These are phyloP conservation scores for Lepidium didymum DNA, from an alignment of 345 rosid species.

Conservation along the genomic window DNA sequence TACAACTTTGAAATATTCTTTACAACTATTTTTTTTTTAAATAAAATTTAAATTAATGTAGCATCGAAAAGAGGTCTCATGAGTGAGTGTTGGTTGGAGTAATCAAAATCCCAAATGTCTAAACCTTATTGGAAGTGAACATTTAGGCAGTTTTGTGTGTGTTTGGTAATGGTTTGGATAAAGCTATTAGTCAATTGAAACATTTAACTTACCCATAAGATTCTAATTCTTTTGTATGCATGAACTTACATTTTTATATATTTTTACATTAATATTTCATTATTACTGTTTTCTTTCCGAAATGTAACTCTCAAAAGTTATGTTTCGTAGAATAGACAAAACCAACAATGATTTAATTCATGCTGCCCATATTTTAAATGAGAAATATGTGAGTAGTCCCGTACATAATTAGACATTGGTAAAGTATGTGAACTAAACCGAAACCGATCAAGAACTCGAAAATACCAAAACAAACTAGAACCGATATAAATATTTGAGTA, in stretches of 20 bases:
- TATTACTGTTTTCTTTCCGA: not conserved
- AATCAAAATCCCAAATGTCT: slow-evolving; percentile 16
- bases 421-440: too few species aligned
- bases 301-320: not conserved
- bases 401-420: not conserved
- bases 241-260: not conserved
- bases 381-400: not conserved
- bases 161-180: not conserved
- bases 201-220: slow-evolving; percentile 2
- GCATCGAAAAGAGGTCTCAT: slow-evolving; percentile 20
- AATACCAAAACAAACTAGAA: too few species aligned
- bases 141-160: not conserved
- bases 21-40: not conserved
- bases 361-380: not conserved
- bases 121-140: not conserved
- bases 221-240: not conserved
- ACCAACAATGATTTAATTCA: not conserved
- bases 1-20: slow-evolving; percentile 30
- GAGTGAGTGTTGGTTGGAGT: slow-evolving; percentile 28
- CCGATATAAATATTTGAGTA: too few species aligned
- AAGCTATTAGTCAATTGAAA: not conserved
- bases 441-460: too few species aligned
- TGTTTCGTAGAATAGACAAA: not conserved
- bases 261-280: not conserved
- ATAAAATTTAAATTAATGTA: not conserved